Base-by-base conservation (phyloP, 257 asterid species). In the Penstemon newberryi region DNA sequence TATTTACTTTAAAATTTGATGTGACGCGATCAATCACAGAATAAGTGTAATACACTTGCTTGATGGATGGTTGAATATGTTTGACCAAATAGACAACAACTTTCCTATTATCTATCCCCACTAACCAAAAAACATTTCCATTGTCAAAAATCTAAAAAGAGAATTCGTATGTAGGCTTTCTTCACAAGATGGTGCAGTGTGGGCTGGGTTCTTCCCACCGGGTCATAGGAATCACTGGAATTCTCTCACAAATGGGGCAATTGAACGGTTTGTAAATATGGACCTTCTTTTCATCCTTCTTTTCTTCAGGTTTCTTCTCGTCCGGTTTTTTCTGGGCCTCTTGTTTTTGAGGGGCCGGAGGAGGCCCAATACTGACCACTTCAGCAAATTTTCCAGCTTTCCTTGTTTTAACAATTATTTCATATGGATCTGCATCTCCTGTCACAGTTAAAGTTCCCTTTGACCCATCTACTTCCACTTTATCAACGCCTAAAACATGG, bases 371-470 rank as follows among this genome's bases (percentile, higher is more conserved):
- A 53, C 84, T 82, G 18, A 79, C 72, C 4, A 82, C 87, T 43
- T 84, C 80, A 3, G 57, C 77, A 68, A 44, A 82, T 54, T 81
- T 79, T 11, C 79, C 85, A 18, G 83, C 73, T 64, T 82, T 82
- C 47, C 77, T 82, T 6, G 85, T 51, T 67, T 73, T 79, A 49
- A 75, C 75, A 12, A 79, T 75, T 19, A 84, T 70, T 11, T 79
- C 79, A 46, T 79, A 82, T 7, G 90, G 90, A 55, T 84, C 89
- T 59, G 87, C 85, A 38, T 79, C 75, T 3, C 89, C 89, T 6
- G 85, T 82, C 47, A 84, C 83, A 7, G 74, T 82, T 54, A 84
- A 19, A 1, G 70, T 75, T 11, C 82, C 87, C 74, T 82, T 84
- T 45, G 72, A 75, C 8, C 74, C 85, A 66, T 82, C 90, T 0